Conservation (phyloP, 768 basidiomycete species). For the Pulveroboletus sp. region DNA sequence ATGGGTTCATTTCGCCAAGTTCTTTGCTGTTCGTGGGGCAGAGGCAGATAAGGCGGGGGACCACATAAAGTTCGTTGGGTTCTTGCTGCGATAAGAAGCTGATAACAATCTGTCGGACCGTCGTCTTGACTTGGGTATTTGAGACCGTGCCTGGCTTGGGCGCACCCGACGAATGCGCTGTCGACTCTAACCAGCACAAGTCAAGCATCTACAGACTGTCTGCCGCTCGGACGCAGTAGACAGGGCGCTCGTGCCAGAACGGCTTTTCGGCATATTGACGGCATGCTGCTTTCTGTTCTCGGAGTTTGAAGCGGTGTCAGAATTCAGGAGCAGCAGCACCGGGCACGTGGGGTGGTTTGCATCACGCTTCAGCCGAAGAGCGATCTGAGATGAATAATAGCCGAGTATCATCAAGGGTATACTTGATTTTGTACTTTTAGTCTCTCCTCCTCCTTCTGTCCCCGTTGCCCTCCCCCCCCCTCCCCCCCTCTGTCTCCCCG, state of each 20-base stretch:
- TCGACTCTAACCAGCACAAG: background rate
- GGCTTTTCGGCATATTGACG: conserved; percentile 7
- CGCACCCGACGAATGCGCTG: background rate
- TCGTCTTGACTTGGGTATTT: background rate
- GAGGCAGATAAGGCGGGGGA: conserved; percentile 25
- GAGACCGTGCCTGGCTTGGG: background rate
- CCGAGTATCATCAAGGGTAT: conserved; percentile 11
- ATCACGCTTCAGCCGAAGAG: conserved; percentile 19
- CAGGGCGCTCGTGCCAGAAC: too few species aligned
- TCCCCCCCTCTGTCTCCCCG: background rate
- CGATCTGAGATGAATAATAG: conserved; percentile 27
- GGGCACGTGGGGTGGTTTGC: conserved; percentile 18
- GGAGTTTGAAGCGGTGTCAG: conserved; percentile 12
- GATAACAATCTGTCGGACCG: conserved; percentile 12
- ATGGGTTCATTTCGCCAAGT: conserved; percentile 24
- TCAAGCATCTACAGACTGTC: too few species aligned
- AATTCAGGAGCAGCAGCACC: conserved; percentile 5
- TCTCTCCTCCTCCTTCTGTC: conserved; percentile 8
- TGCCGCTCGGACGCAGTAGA: background rate
- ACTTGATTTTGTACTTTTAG: conserved; percentile 18
- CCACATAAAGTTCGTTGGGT: conserved; percentile 16
- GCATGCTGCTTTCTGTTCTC: conserved; percentile 8
- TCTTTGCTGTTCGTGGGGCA: conserved; percentile 7
- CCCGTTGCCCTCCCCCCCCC: conserved; percentile 9
- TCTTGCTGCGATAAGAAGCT: conserved; percentile 21